Conservation (phyloP, 805 yeast species). For the Blastobotrys americana region DNA sequence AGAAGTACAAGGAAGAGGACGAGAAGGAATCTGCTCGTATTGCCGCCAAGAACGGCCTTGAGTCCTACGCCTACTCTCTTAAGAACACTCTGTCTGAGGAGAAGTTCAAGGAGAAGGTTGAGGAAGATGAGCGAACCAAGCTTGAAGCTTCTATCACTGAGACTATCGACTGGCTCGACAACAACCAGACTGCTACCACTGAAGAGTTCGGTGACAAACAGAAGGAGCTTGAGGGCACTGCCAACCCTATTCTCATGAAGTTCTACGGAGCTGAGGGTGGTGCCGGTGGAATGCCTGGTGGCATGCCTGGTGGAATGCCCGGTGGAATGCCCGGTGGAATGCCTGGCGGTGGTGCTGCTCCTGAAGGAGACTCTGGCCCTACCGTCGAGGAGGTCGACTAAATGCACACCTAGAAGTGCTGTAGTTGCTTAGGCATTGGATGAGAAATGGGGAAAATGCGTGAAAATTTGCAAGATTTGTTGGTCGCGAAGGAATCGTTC, state of each 20-base stretch:
- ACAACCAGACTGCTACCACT: constrained; percentile 82
- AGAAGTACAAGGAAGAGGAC: constrained; percentile 94
- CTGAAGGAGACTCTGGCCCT: constrained; percentile 44
- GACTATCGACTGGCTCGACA: constrained; percentile 86
- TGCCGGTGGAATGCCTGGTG: constrained; percentile 73
- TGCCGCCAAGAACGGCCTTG: constrained; percentile 89
- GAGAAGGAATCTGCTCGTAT: constrained; percentile 91
- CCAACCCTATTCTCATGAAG: constrained; percentile 95
- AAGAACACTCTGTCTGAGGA: constrained; percentile 75
- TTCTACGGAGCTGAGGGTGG: constrained; percentile 89
- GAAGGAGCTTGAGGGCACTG: constrained; percentile 91
- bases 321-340: constrained; percentile 60
- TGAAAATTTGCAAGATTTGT: no score
- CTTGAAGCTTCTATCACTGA: constrained; percentile 76
- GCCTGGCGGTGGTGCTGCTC: constrained; percentile 46
- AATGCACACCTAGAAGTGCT: constrained; percentile 10
- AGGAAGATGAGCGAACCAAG: constrained; percentile 58
- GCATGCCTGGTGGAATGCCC: constrained; percentile 59
- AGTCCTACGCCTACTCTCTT: constrained; percentile 89
- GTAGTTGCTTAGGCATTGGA: no score
- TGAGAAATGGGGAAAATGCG: no score
- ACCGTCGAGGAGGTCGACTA: constrained; percentile 43
- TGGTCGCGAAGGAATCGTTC: not conserved
- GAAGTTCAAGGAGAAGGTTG: constrained; percentile 69
- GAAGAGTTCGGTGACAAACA: constrained; percentile 90